phyloP scores from a whole-genome alignment of 441 rosid species.

The Lepidium campestre region DNA sequence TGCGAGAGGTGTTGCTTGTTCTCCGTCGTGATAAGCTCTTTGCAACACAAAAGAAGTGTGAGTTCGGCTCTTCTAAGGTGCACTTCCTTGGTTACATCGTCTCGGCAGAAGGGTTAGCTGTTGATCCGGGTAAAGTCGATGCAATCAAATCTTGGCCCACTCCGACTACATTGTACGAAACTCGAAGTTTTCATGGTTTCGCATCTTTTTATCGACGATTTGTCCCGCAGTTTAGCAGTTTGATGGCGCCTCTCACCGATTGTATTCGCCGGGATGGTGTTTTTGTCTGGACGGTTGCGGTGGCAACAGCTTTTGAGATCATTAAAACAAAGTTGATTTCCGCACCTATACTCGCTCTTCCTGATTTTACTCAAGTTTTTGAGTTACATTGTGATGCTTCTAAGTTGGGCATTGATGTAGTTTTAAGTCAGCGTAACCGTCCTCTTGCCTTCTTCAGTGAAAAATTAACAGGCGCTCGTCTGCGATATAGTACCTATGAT shows the following conservation, averaged over 20 bases:
- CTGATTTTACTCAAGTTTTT: neutral
- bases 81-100: no score
- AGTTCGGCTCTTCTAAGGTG: no score
- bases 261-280: neutral
- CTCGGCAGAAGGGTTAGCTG: no score
- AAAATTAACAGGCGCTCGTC: neutral
- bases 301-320: neutral
- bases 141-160: no score
- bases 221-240: neutral
- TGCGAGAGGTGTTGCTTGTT: no score
- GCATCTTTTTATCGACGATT: neutral
- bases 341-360: neutral
- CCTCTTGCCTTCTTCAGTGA: neutral
- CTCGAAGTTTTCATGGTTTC: neutral
- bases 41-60: no score
- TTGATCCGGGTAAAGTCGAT: no score
- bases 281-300: neutral
- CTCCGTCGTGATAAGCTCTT: no score
- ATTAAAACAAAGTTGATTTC: neutral
- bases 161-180: neutral
- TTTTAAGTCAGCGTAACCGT: neutral
- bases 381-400: conserved; percentile 1
- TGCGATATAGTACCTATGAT: neutral
- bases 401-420: neutral
- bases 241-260: neutral